These are phyloP conservation scores for Xylaria grammica DNA, from an alignment of 495 filamentous ascomycete genomes.

Conservation along the genomic window DNA sequence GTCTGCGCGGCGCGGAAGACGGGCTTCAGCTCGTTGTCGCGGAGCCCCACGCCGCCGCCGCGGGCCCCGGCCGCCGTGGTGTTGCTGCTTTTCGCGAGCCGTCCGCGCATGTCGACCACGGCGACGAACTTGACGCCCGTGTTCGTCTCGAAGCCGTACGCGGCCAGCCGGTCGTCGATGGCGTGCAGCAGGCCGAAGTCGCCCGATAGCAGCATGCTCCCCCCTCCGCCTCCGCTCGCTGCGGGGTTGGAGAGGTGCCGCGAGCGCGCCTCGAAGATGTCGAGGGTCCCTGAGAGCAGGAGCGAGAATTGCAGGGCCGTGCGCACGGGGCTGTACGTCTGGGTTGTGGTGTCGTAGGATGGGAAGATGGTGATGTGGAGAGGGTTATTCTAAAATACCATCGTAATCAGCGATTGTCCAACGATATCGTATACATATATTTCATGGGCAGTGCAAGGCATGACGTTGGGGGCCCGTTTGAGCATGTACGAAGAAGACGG, in stretches of 20 bases:
- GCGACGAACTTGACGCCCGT: constrained; percentile 89
- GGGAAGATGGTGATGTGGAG: constrained; percentile 92
- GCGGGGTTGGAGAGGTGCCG: constrained; percentile 53
- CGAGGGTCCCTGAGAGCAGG: constrained; percentile 85
- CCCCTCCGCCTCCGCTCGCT: neutral
- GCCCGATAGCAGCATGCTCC: constrained; percentile 60
- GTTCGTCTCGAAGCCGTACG: constrained; percentile 97
- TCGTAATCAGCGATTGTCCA: neutral
- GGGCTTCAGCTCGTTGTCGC: constrained; percentile 80
- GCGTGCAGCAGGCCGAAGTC: constrained; percentile 92
- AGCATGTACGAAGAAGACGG: neutral
- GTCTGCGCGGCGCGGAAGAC: constrained; percentile 89
- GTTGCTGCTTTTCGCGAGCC: constrained; percentile 19
- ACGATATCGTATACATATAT: neutral
- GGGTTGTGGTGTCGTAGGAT: constrained; percentile 57
- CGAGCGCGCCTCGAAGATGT: constrained; percentile 84
- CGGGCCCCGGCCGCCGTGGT: constrained; percentile 28
- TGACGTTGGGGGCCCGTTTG: neutral
- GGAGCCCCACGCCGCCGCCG: constrained; percentile 29
- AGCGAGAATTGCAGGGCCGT: constrained; percentile 86
- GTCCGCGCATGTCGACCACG: constrained; percentile 84
- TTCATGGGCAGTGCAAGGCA: neutral
- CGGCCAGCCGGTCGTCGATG: constrained; percentile 86
- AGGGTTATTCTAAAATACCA: constrained; percentile 86
- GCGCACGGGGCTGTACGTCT: constrained; percentile 53